Base-by-base conservation (phyloP, 192 early-diverging fungal genomes). In the Backusella psychrophila region DNA sequence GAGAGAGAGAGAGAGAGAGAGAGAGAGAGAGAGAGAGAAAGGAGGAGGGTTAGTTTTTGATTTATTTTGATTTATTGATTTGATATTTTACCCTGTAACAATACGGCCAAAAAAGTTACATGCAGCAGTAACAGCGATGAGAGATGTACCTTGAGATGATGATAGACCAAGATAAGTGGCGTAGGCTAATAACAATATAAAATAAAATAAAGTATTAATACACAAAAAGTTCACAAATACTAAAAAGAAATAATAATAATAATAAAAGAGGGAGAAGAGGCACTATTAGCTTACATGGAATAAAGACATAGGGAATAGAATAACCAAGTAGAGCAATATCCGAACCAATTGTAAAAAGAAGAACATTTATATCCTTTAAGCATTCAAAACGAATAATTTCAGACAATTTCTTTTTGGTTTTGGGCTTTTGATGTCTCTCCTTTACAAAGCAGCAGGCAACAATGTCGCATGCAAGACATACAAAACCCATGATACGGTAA, bases 401-500 rank as follows among this genome's bases (percentile, higher is more conserved):
- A 14, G 56, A 63, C 26, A 63, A 29, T 23, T 63, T 63, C 26
- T 63, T 63, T 63, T 29, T 23, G 26, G 21, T 63, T 8, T 63
- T 63, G 3, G 9, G 21, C 12, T 23, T 29, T 3, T 23, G 56
- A 12, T 26, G 1, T 69, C 52, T 52, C 31, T 81, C 80, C 19
- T 38, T 56, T 1, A 81, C 65, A 29, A 77, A 41, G 1, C 49
- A 11, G 26, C 14, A 66, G 4, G 76, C 65, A 68, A 26, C 26
- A 5, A 35, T 14, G 53, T 14, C 71, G 36, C 34, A 77, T 26
- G 3, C 29, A 1, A 81, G 52, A 31, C 72, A 72, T 1, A 81
- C 71, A 65, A 81, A 78, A 17, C 80, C 80, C 14, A 81, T 53
- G 14, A 81, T 71, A 41, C 76, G 73, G 19, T 81, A 81, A 5